phyloP scores from a whole-genome alignment of 176 grass and related monocot genomes.

The Oryza australiensis region DNA sequence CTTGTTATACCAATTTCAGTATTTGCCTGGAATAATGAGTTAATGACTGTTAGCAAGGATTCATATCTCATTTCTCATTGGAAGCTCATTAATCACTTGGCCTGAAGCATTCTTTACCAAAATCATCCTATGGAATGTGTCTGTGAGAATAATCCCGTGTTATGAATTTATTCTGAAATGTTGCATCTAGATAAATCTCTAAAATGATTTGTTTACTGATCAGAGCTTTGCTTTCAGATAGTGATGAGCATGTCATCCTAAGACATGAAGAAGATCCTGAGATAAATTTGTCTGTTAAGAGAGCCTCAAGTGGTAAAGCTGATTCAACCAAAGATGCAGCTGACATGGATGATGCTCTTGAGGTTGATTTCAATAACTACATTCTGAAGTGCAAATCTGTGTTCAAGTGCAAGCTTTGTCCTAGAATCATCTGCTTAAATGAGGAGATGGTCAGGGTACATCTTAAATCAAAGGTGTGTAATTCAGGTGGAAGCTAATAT shows the following conservation, averaged over 20 bases:
- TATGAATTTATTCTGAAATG: slow-evolving; percentile 4
- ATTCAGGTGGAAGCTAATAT: slow-evolving; percentile 9
- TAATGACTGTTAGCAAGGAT: background rate
- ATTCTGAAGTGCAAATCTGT: slow-evolving; percentile 92
- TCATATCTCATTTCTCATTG: background rate
- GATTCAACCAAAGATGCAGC: slow-evolving; percentile 29
- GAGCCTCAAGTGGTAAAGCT: slow-evolving; percentile 25
- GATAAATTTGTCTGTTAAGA: slow-evolving; percentile 35
- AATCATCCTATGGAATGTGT: background rate
- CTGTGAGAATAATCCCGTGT: background rate
- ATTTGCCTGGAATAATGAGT: background rate
- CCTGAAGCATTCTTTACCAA: background rate
- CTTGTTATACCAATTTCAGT: background rate
- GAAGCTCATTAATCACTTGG: background rate
- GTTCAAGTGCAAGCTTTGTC: slow-evolving; percentile 89
- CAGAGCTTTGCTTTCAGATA: slow-evolving; percentile 48
- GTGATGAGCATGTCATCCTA: slow-evolving; percentile 37
- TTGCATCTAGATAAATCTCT: background rate
- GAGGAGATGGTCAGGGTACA: slow-evolving; percentile 75
- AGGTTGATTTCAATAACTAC: slow-evolving; percentile 52
- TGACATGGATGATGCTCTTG: slow-evolving; percentile 36
- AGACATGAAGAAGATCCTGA: slow-evolving; percentile 21
- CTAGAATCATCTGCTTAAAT: slow-evolving; percentile 82
- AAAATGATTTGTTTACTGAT: background rate
- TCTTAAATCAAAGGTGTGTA: slow-evolving; percentile 84